Base-by-base conservation (phyloP, 169 alveolate genomes). In the Perkinsus marinus region DNA sequence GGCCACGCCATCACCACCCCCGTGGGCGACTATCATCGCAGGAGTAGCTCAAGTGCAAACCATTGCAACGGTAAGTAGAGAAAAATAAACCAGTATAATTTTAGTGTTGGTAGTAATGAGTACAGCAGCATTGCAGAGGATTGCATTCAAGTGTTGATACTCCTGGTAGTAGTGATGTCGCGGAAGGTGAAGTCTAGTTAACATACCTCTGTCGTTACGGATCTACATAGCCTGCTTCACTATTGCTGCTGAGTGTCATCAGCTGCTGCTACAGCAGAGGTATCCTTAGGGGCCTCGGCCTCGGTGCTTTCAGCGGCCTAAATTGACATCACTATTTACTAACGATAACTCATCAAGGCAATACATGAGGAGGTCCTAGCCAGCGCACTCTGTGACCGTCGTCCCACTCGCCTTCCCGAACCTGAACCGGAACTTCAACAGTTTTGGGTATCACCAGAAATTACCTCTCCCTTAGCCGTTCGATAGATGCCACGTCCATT, bases 401-500 rank as follows among this genome's bases (percentile, higher is more conserved):
- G 7, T 57, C 79, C 79, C 79, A 57, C 34, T 57, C 79, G 34
- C 79, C 79, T 57, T 57, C 79, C 3, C 79, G 79, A 16, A 57
- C 79, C 79, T 57, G 34, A 57, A 13, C 22, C 5, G 79, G 7
- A 13, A 30, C 26, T 41, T 41, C 46, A 30, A 57, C 7, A 16
- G 22, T 0, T 13, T 5, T 13, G 34, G 22, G 37, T 26, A 5
- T 6, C 79, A 57, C 9, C 34, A 19, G n/a, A n/a, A n/a, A n/a
- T n/a, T 57, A 57, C 79, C 79, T 57, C 79, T 57, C 79, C 79
- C 79, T 57, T 57, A 16, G 79, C 79, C 7, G 79, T 57, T 57
- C 79, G 79, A 26, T 57, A 57, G 3, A 57, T 26, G 22, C 79
- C 79, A 57, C 79, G 79, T 13, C 96, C 96, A 39, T 93, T 93